Conservation (phyloP, 1,284 basidiomycete species). For the Vanrija pseudolonga region DNA sequence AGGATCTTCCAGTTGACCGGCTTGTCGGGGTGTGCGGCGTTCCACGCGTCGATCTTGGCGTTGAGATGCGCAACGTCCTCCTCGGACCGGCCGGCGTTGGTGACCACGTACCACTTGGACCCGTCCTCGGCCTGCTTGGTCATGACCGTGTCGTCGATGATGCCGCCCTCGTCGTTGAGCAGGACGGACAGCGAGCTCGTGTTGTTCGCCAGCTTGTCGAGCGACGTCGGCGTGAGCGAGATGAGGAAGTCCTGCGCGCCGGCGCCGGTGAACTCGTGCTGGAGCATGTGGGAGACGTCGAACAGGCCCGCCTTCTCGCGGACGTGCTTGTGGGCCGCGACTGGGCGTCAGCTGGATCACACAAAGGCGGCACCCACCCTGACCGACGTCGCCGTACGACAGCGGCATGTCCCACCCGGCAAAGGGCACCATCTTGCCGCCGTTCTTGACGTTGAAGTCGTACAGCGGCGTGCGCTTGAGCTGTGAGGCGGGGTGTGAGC, state of each 20-base stretch:
- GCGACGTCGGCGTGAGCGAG: slow-evolving; percentile 76
- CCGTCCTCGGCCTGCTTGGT: slow-evolving; percentile 70
- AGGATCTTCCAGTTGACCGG: slow-evolving; percentile 76
- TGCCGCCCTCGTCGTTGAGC: slow-evolving; percentile 83
- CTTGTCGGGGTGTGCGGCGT: slow-evolving; percentile 57
- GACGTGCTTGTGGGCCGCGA: slow-evolving; percentile 87
- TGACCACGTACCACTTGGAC: slow-evolving; percentile 87
- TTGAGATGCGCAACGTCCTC: slow-evolving; percentile 78
- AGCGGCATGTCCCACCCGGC: slow-evolving; percentile 95
- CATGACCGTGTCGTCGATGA: slow-evolving; percentile 87
- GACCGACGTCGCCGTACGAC: slow-evolving; percentile 74
- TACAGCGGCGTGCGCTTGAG: slow-evolving; percentile 73
- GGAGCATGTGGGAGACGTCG: slow-evolving; percentile 98
- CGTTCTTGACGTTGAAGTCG: slow-evolving; percentile 80
- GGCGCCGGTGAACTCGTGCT: slow-evolving; percentile 74
- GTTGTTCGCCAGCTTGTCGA: slow-evolving; percentile 64
- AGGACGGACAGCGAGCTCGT: slow-evolving; percentile 80
- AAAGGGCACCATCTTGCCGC: slow-evolving; percentile 95
- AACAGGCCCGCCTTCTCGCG: slow-evolving; percentile 82
- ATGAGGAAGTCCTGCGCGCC: slow-evolving; percentile 74
- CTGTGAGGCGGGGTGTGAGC: slow-evolving; percentile 22
- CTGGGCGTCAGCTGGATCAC: slow-evolving; percentile 49
- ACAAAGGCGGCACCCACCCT: slow-evolving; percentile 56
- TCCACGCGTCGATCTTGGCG: slow-evolving; percentile 70
- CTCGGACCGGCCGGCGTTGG: slow-evolving; percentile 84